Evolutionary conservation across 2,329 filamentous ascomycete genomes (phyloP), one percentile per base, ranked within the genome.

Genomic region (Fusarium pininemorale): DNA sequence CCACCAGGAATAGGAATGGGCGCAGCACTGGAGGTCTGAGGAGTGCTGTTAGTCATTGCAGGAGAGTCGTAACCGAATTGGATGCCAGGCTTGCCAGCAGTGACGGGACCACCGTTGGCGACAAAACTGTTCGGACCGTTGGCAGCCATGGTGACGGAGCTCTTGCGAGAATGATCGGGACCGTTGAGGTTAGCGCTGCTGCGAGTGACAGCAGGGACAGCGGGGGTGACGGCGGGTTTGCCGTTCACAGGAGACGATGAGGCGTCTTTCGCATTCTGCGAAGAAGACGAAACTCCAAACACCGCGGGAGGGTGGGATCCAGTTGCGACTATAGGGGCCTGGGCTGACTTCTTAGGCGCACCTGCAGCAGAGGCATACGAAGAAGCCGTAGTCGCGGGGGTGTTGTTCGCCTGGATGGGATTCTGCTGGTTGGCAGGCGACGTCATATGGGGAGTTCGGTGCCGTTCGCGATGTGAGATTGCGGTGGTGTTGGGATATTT

Each of bases 91-190:
- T 89, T 91, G 85, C 82, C 86, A 70, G 84, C 87, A 45, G 90
- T 89, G 63, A 83, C 83, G 45, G 85, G 80, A 69, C 90, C 93
- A 78, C 94, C 94, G 87, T 97, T 97, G 77, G 92, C 88, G 70
- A 91, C 90, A 82, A 91, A 93, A 80, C 91, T 91, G 77, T 89
- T 93, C 63, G 93, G 90, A 77, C 93, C 94, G 81, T 93, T 93
- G 77, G 94, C 92, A 82, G 90, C 95, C 87, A 98, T 98, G 79
- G 95, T 97, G 79, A 98, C 93, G 24, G 96, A 98, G 74, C 91
- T 91, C 85, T 97, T 98, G 81, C 94, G 91, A 81, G 87, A 89
- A 86, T 98, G 95, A 78, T 94, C 92, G 77, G 86, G 85, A 76
- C 94, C 94, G 89, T 97, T 96, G 78, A 90, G 84, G 80, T 87